Percentiles rank a stretch among this genome's conserved stretches.
phyloP scores from a whole-genome alignment of 1,284 basidiomycete species.

The Trametes pubescens region DNA sequence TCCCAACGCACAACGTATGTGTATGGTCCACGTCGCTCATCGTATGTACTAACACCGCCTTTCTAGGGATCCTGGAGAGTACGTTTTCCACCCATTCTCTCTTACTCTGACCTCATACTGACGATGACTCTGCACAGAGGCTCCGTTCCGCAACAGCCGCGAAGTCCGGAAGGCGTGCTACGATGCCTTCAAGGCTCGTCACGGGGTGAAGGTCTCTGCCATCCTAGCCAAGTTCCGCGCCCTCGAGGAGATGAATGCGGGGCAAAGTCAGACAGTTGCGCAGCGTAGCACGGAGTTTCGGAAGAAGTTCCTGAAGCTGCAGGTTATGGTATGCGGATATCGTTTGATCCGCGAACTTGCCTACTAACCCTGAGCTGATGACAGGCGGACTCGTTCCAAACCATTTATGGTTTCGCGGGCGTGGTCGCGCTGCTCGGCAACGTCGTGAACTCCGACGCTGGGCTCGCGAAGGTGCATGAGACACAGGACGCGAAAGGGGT shows the following conservation, averaged over 20 bases:
- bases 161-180: background rate
- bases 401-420: background rate
- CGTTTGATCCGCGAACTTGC: too few species aligned
- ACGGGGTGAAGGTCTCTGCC: background rate
- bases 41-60: too few species aligned
- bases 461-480: background rate
- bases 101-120: too few species aligned
- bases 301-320: background rate
- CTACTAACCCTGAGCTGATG: background rate
- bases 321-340: background rate
- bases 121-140: too few species aligned
- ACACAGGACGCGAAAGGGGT: background rate
- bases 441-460: background rate
- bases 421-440: background rate
- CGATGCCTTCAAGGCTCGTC: background rate
- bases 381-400: background rate
- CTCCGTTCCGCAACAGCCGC: background rate
- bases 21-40: too few species aligned
- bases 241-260: background rate
- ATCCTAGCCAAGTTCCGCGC: background rate
- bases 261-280: background rate
- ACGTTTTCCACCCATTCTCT: too few species aligned
- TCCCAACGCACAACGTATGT: too few species aligned
- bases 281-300: background rate
- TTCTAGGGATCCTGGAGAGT: too few species aligned